Evolutionary conservation across 202 grass and related monocot genomes (phyloP).

Genomic region (Carex arenaria): DNA sequence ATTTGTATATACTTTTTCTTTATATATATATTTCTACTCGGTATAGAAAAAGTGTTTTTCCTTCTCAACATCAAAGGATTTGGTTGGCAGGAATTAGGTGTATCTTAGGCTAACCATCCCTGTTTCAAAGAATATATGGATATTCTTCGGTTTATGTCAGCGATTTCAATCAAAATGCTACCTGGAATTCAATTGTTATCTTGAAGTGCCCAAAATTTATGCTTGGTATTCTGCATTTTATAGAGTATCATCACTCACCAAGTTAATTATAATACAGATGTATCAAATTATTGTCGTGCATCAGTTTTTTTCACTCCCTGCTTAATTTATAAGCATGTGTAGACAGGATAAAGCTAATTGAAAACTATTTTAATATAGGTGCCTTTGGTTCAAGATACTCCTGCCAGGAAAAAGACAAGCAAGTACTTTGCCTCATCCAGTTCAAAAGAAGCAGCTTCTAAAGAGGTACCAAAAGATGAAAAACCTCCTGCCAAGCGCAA

Average conservation of each 20-base stretch:
- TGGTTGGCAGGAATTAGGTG: neutral
- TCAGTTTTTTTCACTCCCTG: neutral
- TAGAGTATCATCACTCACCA: neutral
- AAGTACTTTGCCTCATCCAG: conserved; percentile 62
- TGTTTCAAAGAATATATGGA: neutral
- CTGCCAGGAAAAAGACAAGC: conserved; percentile 78
- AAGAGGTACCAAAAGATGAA: conserved; percentile 28
- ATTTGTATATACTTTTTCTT: neutral
- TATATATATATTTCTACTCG: neutral
- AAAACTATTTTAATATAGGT: conserved; percentile 23
- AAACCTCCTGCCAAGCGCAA: conserved; percentile 34
- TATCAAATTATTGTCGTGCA: neutral
- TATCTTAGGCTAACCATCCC: neutral
- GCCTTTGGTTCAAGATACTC: conserved; percentile 41
- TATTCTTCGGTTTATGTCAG: neutral
- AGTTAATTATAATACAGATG: neutral
- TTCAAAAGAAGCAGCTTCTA: conserved; percentile 37
- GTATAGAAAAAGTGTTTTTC: neutral
- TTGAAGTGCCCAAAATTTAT: neutral
- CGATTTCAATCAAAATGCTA: neutral
- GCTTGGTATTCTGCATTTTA: neutral
- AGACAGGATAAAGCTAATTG: neutral
- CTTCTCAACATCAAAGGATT: neutral
- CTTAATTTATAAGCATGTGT: neutral
- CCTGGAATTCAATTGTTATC: neutral